Conservation (phyloP, 768 basidiomycete genomes). For the Astraeus odoratus region DNA sequence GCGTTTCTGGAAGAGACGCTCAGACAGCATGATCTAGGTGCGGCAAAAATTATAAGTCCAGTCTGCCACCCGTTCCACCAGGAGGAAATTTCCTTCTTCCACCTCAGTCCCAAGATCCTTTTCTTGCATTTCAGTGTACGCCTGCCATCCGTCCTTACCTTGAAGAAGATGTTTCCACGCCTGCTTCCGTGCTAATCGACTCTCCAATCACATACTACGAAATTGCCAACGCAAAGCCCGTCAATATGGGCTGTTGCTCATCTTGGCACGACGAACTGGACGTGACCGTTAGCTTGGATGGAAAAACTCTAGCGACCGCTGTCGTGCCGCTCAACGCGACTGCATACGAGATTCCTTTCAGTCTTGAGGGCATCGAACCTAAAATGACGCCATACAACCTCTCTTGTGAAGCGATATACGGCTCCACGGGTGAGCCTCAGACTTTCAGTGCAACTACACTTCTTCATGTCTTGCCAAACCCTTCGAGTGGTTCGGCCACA, state of each 20-base stretch:
- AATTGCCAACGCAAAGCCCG: conserved; percentile 41
- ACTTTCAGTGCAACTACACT: conserved; percentile 38
- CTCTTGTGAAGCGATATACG: conserved; percentile 21
- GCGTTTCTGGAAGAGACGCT: too few species aligned
- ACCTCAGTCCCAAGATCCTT: conserved; percentile 30
- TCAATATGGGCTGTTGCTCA: conserved; percentile 28
- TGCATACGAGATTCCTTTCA: conserved; percentile 43
- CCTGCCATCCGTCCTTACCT: conserved; percentile 57
- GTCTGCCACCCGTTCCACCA: conserved; percentile 35
- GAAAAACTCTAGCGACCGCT: conserved; percentile 36
- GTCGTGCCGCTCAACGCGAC: conserved; percentile 45
- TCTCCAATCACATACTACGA: conserved; percentile 41
- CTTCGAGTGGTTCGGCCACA: conserved; percentile 48
- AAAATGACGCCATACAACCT: conserved; percentile 26
- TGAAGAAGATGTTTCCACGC: conserved; percentile 40
- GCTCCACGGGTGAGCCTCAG: conserved; percentile 30
- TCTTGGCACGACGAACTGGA: conserved; percentile 20
- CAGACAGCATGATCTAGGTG: too few species aligned
- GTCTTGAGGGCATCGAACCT: conserved; percentile 39
- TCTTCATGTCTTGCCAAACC: conserved; percentile 45
- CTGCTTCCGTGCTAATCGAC: conserved; percentile 45
- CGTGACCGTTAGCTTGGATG: conserved; percentile 42
- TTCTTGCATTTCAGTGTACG: conserved; percentile 51
- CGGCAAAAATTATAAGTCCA: conserved; percentile 47
- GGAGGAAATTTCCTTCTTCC: conserved; percentile 45